A percentile compares a stretch with the other conserved stretches of the same genome.
Evolutionary conservation across 2,329 filamentous ascomycete species (phyloP).

Genomic region (Penicillium sp.): DNA sequence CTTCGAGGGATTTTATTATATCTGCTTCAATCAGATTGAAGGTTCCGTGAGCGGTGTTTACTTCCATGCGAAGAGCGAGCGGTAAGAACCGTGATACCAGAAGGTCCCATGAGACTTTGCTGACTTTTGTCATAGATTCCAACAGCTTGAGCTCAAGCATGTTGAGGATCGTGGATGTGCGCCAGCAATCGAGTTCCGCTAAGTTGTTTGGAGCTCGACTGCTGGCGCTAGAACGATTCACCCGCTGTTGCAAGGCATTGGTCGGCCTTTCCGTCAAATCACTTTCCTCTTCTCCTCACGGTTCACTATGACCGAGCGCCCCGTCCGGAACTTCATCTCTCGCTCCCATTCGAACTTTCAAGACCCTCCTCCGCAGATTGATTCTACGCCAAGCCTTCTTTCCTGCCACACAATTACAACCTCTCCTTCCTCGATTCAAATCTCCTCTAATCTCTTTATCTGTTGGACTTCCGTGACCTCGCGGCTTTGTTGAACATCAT

Average conservation of each 20-base stretch:
- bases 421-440: not conserved
- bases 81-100: conserved; percentile 62
- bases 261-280: not conserved
- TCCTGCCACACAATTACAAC: not conserved
- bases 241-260: not conserved
- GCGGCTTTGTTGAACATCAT: not conserved
- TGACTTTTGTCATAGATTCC: conserved; percentile 64
- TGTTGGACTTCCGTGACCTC: not conserved
- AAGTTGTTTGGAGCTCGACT: conserved; percentile 36
- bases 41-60: conserved; percentile 92
- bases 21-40: conserved; percentile 91
- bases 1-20: conserved; percentile 99
- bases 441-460: not conserved
- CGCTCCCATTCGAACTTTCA: not conserved
- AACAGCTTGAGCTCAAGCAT: conserved; percentile 88
- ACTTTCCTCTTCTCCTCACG: not conserved
- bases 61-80: conserved; percentile 97
- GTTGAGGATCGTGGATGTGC: conserved; percentile 82
- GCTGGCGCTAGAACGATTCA: conserved; percentile 16
- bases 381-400: not conserved
- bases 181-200: conserved; percentile 85
- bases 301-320: not conserved
- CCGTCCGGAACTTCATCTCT: conserved; percentile 4
- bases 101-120: not conserved
- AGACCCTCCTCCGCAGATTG: not conserved